A percentile compares a stretch with the other conserved stretches of the same genome.
These are phyloP conservation scores for Talaromyces sp. DNA, from an alignment of 2,329 filamentous ascomycete species.

Conservation along the genomic window DNA sequence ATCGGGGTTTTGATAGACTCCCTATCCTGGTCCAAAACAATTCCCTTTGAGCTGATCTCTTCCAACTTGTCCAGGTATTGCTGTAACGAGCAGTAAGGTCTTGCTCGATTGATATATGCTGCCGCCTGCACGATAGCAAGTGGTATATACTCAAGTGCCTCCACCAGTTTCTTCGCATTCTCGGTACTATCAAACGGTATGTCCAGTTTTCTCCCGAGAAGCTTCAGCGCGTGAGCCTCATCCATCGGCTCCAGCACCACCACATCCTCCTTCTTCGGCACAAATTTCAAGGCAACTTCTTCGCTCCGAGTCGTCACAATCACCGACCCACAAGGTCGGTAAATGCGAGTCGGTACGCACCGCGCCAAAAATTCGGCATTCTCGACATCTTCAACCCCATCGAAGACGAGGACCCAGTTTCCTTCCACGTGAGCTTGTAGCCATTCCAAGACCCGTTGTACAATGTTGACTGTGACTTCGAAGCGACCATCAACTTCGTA, in stretches of 20 bases:
- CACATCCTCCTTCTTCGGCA: not conserved
- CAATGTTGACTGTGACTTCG: not conserved
- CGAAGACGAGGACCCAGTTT: not conserved
- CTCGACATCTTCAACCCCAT: not conserved
- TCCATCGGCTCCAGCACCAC: not conserved
- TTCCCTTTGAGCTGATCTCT: not conserved
- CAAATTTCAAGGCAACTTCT: not conserved
- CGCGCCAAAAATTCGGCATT: not conserved
- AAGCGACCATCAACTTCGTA: not conserved
- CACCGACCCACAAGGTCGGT: not conserved
- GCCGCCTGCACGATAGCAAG: not conserved
- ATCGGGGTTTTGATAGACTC: not conserved
- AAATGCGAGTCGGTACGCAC: not conserved
- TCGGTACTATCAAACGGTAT: not conserved
- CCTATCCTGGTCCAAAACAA: not conserved
- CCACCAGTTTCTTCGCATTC: not conserved
- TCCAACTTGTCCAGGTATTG: not conserved
- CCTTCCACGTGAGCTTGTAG: not conserved
- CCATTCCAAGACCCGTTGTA: not conserved
- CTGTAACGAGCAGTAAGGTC: not conserved
- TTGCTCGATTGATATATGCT: conserved; percentile 3
- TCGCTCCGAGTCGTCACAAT: not conserved
- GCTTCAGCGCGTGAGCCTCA: not conserved
- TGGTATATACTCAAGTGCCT: not conserved
- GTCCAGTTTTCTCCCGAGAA: not conserved